A percentile compares a stretch with the other conserved stretches of the same genome.
Evolutionary conservation across 1,284 basidiomycete species (phyloP).

Genomic region (Leccinum ambiguum): DNA sequence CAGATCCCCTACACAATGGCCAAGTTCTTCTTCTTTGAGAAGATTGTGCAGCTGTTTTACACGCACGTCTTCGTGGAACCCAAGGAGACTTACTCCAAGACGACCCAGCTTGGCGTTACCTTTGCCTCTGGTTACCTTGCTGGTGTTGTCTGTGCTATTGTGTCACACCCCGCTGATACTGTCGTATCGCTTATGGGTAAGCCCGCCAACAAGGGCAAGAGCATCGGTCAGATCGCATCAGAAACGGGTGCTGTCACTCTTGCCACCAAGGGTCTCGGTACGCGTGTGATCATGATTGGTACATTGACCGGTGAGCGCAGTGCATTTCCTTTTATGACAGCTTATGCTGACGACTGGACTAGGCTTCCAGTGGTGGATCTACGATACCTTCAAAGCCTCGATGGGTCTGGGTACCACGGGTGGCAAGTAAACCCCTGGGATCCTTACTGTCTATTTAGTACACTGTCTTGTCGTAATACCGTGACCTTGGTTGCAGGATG

Average conservation of each 20-base stretch:
- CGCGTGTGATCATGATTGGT: slow-evolving; percentile 79
- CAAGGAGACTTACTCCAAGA: slow-evolving; percentile 68
- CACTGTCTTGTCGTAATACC: slow-evolving; percentile 16
- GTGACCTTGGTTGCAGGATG: slow-evolving; percentile 4
- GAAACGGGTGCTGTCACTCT: slow-evolving; percentile 64
- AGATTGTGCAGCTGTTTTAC: slow-evolving; percentile 77
- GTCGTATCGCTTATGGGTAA: slow-evolving; percentile 80
- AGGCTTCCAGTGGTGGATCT: slow-evolving; percentile 89
- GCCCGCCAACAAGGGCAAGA: slow-evolving; percentile 74
- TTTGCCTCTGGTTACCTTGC: slow-evolving; percentile 83
- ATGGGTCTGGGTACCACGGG: slow-evolving; percentile 83
- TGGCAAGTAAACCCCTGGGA: slow-evolving; percentile 57
- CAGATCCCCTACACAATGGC: slow-evolving; percentile 87
- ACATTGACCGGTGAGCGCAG: slow-evolving; percentile 57
- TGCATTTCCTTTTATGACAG: not conserved
- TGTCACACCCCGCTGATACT: slow-evolving; percentile 82
- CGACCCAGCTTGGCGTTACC: slow-evolving; percentile 76
- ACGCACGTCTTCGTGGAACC: slow-evolving; percentile 71
- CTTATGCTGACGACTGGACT: slow-evolving; percentile 9
- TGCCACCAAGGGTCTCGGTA: slow-evolving; percentile 77
- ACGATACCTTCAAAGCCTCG: slow-evolving; percentile 74
- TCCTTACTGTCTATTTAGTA: not conserved
- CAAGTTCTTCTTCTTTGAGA: slow-evolving; percentile 86
- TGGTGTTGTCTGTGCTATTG: slow-evolving; percentile 79
- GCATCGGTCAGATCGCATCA: slow-evolving; percentile 57